Evolutionary conservation across 208 protist genomes (phyloP), one percentile per base, ranked within the genome.

Genomic region (Wallacemonas sp.): DNA sequence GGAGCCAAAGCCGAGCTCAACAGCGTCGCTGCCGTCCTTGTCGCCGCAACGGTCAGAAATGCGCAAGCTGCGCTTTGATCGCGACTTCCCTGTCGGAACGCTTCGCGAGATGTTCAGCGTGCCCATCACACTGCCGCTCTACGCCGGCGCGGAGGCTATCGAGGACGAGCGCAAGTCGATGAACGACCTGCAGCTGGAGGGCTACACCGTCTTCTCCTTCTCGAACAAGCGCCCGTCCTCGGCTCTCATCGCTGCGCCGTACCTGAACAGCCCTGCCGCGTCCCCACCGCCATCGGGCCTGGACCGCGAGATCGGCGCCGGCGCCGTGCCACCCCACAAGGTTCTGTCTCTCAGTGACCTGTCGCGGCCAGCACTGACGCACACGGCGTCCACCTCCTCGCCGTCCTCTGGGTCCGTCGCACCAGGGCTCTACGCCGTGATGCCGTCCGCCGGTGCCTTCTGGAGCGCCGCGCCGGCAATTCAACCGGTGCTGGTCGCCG

Each of bases 61-160:
- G 49, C 84, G 84, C 19, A 63, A 66, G 16, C 67, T 90, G 65
- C 84, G 84, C 19, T 71, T 90, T 27, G 33, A 44, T 29, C 70
- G 57, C 26, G 63, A 72, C 43, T 87, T 78, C 61, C 80, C 84
- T 14, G 70, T 87, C 16, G 84, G 80, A 44, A 81, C 78, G 21
- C 61, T 90, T 57, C 80, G 84, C n/a, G 84, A 85, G 68, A 65
- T 90, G 32, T 86, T 78, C 58, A 63, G 52, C 32, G 66, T 85
- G 29, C 36, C 32, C 14, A 8, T 39, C 17, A 12, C 38, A 12
- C 57, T 76, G 19, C 68, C 69, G 23, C 80, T 90, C 9, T 62
- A 74, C 47, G 34, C 78, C 23, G 74, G 70, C 1, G 9, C 61
- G 33, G 63, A 47, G 1, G 11, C 39, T 21, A 49, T 81, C 21